Evolutionary conservation across 345 rosid genomes (phyloP).

Genomic region (Citrus inodora): DNA sequence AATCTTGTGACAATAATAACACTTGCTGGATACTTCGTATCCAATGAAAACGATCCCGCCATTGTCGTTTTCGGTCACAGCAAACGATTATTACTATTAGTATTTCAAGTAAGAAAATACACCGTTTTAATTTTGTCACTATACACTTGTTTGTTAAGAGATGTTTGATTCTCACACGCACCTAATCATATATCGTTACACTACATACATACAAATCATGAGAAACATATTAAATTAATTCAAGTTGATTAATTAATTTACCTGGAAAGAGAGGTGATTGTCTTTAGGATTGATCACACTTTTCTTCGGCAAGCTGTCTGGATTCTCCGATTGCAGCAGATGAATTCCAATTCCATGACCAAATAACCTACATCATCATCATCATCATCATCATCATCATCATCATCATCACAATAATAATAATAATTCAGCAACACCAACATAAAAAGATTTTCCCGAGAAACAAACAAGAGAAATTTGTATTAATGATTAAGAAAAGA

Average conservation of each 20-base stretch:
- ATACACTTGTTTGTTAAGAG: too few species aligned
- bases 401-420: too few species aligned
- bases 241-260: not conserved
- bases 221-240: not conserved
- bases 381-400: not conserved
- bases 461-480: not conserved
- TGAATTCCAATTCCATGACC: constrained; percentile 79
- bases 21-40: not conserved
- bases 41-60: not conserved
- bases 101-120: too few species aligned
- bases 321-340: constrained; percentile 65
- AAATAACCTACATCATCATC: constrained; percentile 44
- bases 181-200: too few species aligned
- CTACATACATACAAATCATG: too few species aligned
- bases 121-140: not conserved
- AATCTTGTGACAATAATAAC: not conserved
- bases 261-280: constrained; percentile 88
- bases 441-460: not conserved
- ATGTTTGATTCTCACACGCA: too few species aligned
- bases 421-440: too few species aligned
- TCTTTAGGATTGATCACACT: constrained; percentile 78
- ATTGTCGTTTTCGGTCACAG: not conserved
- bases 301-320: constrained; percentile 57
- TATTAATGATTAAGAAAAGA: not conserved
- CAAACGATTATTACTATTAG: too few species aligned